These are phyloP conservation scores for Straminergon stramineum DNA, from an alignment of 225 moss, liverwort and hornwort genomes.

Conservation along the genomic window DNA sequence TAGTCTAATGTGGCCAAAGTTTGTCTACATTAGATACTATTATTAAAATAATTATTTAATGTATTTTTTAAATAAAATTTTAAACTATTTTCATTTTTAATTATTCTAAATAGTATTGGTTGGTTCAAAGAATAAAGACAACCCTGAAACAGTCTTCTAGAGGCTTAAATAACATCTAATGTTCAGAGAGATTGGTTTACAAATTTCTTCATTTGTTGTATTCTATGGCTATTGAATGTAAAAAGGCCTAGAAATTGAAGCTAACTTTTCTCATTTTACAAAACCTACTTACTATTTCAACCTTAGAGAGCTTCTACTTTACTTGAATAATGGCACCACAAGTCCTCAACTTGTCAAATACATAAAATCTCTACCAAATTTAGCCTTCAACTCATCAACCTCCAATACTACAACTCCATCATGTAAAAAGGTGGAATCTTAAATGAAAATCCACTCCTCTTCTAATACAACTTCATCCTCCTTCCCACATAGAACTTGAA, in stretches of 20 bases:
- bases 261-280: neutral
- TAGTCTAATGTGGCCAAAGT: too few relatives aligned
- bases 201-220: neutral
- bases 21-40: too few relatives aligned
- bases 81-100: too few relatives aligned
- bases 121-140: too few relatives aligned
- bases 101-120: too few relatives aligned
- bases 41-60: too few relatives aligned
- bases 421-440: neutral
- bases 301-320: neutral
- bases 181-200: neutral
- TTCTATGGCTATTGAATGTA: neutral
- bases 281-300: neutral
- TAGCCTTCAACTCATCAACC: neutral
- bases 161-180: too few relatives aligned
- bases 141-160: too few relatives aligned
- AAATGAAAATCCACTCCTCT: neutral
- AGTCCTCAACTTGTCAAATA: neutral
- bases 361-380: neutral
- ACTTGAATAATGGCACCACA: neutral
- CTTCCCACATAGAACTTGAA: neutral
- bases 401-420: accelerated
- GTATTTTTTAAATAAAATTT: too few relatives aligned
- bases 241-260: neutral
- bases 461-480: neutral